Percentiles rank a stretch among this genome's conserved stretches.
These are phyloP conservation scores for Aspergillus hortae DNA, from an alignment of 2,329 filamentous ascomycete species.

Conservation along the genomic window DNA sequence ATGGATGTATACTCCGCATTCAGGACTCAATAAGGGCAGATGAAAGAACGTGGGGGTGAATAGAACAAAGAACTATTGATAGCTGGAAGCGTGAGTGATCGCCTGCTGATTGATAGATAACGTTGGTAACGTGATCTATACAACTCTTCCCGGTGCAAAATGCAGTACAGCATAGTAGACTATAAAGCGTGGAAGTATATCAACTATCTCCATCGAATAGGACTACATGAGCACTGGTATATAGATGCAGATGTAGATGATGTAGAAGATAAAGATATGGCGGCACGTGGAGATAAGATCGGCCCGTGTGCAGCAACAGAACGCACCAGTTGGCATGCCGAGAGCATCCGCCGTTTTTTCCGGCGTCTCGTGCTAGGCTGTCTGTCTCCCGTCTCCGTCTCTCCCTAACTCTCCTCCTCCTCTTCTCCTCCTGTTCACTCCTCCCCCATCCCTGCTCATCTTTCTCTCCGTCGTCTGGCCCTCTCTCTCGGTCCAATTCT, in stretches of 20 bases:
- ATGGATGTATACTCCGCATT: not conserved
- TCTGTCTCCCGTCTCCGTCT: constrained; percentile 7
- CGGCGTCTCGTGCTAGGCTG: constrained; percentile 15
- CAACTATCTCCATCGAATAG: too few species aligned
- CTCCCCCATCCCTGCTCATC: constrained; percentile 6
- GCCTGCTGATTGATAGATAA: too few species aligned
- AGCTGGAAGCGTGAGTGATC: too few species aligned
- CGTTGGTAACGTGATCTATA: not conserved
- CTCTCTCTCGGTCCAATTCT: constrained; percentile 13
- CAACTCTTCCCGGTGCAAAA: too few species aligned
- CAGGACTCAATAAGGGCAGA: not conserved
- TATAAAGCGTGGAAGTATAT: too few species aligned
- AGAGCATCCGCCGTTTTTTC: constrained; percentile 36
- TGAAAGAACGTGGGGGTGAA: not conserved
- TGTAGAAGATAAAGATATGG: too few species aligned
- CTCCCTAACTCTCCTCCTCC: constrained; percentile 5
- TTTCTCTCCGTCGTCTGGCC: constrained; percentile 6
- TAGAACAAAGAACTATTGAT: too few species aligned
- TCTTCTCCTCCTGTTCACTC: constrained; percentile 8
- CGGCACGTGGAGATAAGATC: constrained; percentile 17
- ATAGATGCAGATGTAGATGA: too few species aligned
- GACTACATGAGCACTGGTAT: too few species aligned
- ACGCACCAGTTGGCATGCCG: constrained; percentile 23
- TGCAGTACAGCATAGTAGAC: too few species aligned
- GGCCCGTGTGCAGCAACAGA: constrained; percentile 11